Base-by-base conservation (phyloP, 345 rosid genomes). In the Luvunga scandens region DNA sequence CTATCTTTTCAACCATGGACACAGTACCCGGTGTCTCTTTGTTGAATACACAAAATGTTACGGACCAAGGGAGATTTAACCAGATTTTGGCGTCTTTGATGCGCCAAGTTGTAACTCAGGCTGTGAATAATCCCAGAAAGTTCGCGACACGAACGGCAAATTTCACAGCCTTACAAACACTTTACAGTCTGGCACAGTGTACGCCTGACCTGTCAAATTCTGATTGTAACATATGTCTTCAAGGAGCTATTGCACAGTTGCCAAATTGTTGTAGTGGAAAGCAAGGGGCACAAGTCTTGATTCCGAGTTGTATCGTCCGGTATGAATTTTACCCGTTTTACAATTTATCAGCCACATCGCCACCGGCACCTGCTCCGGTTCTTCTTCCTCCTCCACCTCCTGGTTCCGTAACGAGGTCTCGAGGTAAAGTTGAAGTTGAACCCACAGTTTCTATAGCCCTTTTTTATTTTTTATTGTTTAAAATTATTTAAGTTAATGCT, bases 271-370 rank as follows among this genome's bases (percentile, higher is more conserved):
- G 75, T 30, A 13, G 16, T 0, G 81, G 74, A 59, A 83, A 19
- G 70, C 34, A 3, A 16, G 86, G 86, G 2, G 87, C 85, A 65
- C 78, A 79, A 50, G 56, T 84, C 7, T 36, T 85, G 71, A 4
- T 0, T 25, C 91, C 89, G 0, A 84, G 82, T 74, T 90, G 90
- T 72, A 70, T 60, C 21, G 25, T 82, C 48, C 63, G 85, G 67
- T 89, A 38, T 59, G 88, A 86, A 48, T 7, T 33, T 0, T 81
- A 78, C 77, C 36, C 45, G 1, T 84, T 86, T 65, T 87, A 78
- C 18, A 66, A 19, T 12, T 39, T 14, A 30, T 24, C 71, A 21
- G 4, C 4, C 7, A 9, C 36, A 25, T 9, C 22, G 13, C 9
- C 60, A 57, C 57, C 59, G 6, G 3, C 30, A 24, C 65, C 71